Conservation (phyloP, 345 rosid species). For the Populus tremula region DNA sequence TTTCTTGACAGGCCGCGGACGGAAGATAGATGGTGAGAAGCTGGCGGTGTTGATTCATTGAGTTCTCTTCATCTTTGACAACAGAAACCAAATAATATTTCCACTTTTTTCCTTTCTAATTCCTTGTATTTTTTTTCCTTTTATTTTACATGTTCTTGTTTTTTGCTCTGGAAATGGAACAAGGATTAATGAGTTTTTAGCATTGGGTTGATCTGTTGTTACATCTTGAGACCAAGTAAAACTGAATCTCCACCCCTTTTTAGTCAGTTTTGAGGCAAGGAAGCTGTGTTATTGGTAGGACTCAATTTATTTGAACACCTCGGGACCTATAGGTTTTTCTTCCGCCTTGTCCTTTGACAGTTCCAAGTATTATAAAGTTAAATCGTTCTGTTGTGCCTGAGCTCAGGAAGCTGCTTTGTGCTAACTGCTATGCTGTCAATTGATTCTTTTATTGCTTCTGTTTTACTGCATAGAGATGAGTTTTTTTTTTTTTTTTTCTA, state of each 20-base stretch:
- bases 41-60: slow-evolving; percentile 20
- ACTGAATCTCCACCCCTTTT: slow-evolving; percentile 21
- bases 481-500: background rate
- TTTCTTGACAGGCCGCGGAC: slow-evolving; percentile 51
- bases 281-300: slow-evolving; percentile 33
- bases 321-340: slow-evolving; percentile 19
- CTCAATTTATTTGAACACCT: slow-evolving; percentile 27
- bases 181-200: slow-evolving; percentile 39
- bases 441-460: background rate
- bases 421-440: background rate
- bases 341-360: background rate
- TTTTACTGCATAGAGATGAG: background rate
- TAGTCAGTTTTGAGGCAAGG: slow-evolving; percentile 21
- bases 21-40: slow-evolving; percentile 63
- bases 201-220: slow-evolving; percentile 33
- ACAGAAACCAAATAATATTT: slow-evolving; percentile 38
- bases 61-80: slow-evolving; percentile 23
- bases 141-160: slow-evolving; percentile 17
- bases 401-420: background rate
- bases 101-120: slow-evolving; percentile 7
- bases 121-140: background rate
- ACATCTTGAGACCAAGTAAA: slow-evolving; percentile 34
- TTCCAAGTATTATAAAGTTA: background rate
- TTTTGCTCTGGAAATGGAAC: slow-evolving; percentile 40
- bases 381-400: background rate